Evolutionary conservation across 1,284 basidiomycete genomes (phyloP), one percentile per base, ranked within the genome.

Genomic region (Naganishia liquefaciens): DNA sequence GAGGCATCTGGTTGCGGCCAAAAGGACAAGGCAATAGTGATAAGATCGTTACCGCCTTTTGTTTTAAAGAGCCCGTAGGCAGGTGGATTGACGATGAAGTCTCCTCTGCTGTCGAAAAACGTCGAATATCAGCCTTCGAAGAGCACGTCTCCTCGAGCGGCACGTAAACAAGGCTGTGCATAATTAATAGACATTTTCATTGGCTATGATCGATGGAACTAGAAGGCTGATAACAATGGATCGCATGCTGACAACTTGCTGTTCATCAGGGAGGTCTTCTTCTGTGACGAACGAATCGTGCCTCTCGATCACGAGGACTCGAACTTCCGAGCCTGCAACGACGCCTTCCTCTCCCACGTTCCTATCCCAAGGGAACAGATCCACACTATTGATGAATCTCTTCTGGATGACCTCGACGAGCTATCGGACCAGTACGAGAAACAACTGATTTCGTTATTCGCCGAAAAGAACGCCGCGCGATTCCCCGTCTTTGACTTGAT

Each of bases 401-500:
- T 88, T 40, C 82, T 91, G 54, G 79, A 82, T 73, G 78, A 83
- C 77, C 84, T 94, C 66, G 91, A 94, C 75, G 91, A 93, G 77
- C 85, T 95, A 68, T 81, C 90, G 5, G 92, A 96, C 76, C 86
- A 88, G 23, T 99, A 99, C 80, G 94, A 98, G 81, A 88, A 93
- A 78, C 85, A 91, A 79, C 88, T 99, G 73, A 91, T 97, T 72
- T 82, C 79, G 65, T 89, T 92, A 74, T 99, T 99, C 75, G 92
- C 92, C 0, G 86, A 88, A 74, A 88, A 87, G 75, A 90, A 95
- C 77, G 84, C 91, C 2, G 93, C 92, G 19, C 86, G 92, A 63
- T 97, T 95, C 84, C 94, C 93, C 68, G 83, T 93, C 60, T 97
- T 97, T 77, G 93, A 97, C 78, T 85, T 97, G 74, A 89, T 97